Evolutionary conservation across 495 filamentous ascomycete genomes (phyloP), one percentile per base, ranked within the genome.

Genomic region (Achaetomiella virescens): DNA sequence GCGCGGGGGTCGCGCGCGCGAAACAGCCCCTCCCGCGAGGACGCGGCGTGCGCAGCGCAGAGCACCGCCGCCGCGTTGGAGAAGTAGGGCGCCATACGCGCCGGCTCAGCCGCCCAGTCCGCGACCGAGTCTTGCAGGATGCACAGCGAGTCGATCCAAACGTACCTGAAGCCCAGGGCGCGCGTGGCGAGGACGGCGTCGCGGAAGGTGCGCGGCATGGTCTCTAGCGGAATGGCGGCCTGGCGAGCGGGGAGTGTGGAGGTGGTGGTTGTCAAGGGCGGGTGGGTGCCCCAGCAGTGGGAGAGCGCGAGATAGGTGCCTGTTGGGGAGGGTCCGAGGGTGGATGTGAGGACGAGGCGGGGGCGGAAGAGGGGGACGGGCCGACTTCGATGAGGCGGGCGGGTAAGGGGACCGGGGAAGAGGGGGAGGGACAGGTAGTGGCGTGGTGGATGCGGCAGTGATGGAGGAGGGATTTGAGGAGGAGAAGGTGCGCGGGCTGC

Each of bases 131-230:
- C 29, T 18, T 48, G 45, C 17, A 48, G 29, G 27, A 48, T 48
- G 27, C 45, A 48, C 17, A 48, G 29, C n/a, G 45, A 48, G 27
- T 48, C 45, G 45, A 48, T 48, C 45, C 45, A 48, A 9, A 48
- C n/a, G 8, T 35, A 15, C 3, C 22, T n/a, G 27, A 20, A 1
- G 29, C 29, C 29, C 2, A 48, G 17, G 45, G 45, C 45, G n/a
- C 45, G 27, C 1, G 45, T 48, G 27, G 29, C 10, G 29, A 20
- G 27, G 27, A 48, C 21, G 7, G 45, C 45, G 29, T 48, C 27
- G 27, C 17, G 17, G 27, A 48, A 48, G 27, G 45, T 48, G 2
- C n/a, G 45, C 17, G 45, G 45, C 0, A 48, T n/a, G n/a, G 24
- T 20, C 18, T 9, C 15, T 2, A 11, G 9, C 36, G 17, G 36